Evolutionary conservation across 257 asterid species (phyloP).

Genomic region (Lantana camara): DNA sequence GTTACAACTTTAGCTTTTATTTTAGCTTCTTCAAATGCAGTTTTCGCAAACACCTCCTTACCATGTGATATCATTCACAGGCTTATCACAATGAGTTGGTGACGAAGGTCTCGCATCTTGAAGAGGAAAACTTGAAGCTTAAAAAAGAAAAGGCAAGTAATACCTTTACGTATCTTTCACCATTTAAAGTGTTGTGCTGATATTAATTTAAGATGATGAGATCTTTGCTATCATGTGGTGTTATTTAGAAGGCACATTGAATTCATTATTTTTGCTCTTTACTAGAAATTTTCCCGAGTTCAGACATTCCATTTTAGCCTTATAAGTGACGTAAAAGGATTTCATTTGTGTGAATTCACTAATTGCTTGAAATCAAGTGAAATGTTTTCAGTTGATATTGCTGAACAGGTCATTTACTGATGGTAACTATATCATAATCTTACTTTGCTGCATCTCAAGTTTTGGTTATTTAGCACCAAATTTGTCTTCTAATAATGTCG

Average conservation of each 20-base stretch:
- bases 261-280: background rate
- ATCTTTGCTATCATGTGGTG: slow-evolving; percentile 15
- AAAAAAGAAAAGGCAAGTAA: slow-evolving; percentile 64
- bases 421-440: background rate
- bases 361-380: background rate
- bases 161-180: slow-evolving; percentile 5
- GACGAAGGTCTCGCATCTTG: slow-evolving; percentile 76
- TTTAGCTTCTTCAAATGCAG: too few species aligned
- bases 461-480: background rate
- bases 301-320: background rate
- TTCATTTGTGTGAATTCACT: slow-evolving; percentile 7
- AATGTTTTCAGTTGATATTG: background rate
- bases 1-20: background rate
- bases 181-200: background rate
- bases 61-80: slow-evolving; percentile 38
- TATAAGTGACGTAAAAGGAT: background rate
- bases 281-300: background rate
- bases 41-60: background rate
- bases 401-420: background rate
- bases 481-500: background rate
- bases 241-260: background rate
- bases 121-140: slow-evolving; percentile 75
- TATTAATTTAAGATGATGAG: background rate
- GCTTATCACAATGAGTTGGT: slow-evolving; percentile 91
- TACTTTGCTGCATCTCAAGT: background rate